Evolutionary conservation across 1,284 basidiomycete genomes (phyloP), one percentile per base, ranked within the genome.

Genomic region (Schizophyllum amplum): DNA sequence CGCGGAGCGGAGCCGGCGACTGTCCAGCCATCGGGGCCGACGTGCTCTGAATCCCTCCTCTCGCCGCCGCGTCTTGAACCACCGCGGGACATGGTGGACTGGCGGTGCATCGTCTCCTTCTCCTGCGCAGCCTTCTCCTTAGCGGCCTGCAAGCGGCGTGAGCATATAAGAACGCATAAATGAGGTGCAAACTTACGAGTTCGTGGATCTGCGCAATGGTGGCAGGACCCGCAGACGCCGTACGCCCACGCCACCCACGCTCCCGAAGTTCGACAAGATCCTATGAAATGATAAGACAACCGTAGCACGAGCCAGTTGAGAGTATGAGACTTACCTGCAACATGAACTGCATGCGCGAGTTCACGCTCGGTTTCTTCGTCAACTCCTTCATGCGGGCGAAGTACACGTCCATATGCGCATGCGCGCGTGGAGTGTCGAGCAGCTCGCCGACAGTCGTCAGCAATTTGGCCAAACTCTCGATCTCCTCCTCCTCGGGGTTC

Each of bases 401-500:
- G 79, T 97, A 96, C 46, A 94, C 86, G 64, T 92, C 87, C 83
- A 98, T 90, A 66, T 92, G 87, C 7, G 81, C 82, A 54, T 81
- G 80, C 47, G 90, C 90, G 75, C 92, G 93, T 23, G 73, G 70
- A 0, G 82, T 83, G 68, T 98, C 94, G 59, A 97, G 81, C 42
- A 82, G 76, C 59, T 79, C 78, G 54, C 95, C 95, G 57, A 97
- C 90, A 5, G 94, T 98, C 27, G 87, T 82, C 59, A 98, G 73
- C 54, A 98, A 81, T 72, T 93, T 92, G 80, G 92, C 96, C 60
- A 97, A 81, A 49, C 88, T 92, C 77, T 98, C 95, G 62, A 98
- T 90, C 68, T 97, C 94, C 74, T 96, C 95, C 73, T 97, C 95
- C 68, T 97, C 92, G 0, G 94, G 94, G 66, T 90, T 90, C 57